Conservation (phyloP, 257 asterid species). For the Anisodus tanguticus region DNA sequence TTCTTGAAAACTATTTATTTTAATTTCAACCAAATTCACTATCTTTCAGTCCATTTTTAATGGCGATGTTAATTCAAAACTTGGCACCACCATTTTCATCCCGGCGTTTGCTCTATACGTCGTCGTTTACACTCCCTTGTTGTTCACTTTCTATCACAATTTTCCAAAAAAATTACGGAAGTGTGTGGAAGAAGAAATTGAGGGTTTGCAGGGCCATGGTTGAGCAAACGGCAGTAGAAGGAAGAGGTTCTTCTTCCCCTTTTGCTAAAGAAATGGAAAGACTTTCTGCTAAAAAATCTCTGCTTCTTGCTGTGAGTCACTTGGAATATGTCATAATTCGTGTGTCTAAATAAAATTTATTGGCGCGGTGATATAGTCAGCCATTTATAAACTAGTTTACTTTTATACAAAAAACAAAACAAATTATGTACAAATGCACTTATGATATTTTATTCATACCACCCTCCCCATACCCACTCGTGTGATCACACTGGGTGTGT, state of each 20-base stretch:
- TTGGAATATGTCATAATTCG: too few species aligned
- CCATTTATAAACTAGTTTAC: too few species aligned
- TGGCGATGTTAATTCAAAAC: constrained; percentile 32
- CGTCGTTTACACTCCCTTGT: constrained; percentile 7
- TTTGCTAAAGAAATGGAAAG: constrained; percentile 89
- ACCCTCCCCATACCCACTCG: too few species aligned
- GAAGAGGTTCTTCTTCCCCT: constrained; percentile 58
- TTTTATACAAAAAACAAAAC: background rate
- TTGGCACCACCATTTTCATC: background rate
- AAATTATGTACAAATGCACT: background rate
- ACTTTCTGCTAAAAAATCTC: constrained; percentile 88
- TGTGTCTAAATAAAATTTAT: too few species aligned
- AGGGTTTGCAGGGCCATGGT: constrained; percentile 58
- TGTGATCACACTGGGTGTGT: too few species aligned
- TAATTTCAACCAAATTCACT: background rate
- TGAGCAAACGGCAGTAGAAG: constrained; percentile 61
- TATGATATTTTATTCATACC: background rate
- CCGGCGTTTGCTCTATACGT: background rate
- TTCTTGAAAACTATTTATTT: too few species aligned
- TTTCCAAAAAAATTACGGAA: background rate
- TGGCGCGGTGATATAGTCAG: too few species aligned
- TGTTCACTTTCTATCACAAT: background rate
- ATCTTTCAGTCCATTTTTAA: constrained; percentile 12
- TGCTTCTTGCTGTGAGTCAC: constrained; percentile 73
- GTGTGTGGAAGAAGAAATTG: background rate